A percentile compares a stretch with the other conserved stretches of the same genome.
Conservation (phyloP, 2,329 filamentous ascomycete genomes). For the Fusarium sp. region DNA sequence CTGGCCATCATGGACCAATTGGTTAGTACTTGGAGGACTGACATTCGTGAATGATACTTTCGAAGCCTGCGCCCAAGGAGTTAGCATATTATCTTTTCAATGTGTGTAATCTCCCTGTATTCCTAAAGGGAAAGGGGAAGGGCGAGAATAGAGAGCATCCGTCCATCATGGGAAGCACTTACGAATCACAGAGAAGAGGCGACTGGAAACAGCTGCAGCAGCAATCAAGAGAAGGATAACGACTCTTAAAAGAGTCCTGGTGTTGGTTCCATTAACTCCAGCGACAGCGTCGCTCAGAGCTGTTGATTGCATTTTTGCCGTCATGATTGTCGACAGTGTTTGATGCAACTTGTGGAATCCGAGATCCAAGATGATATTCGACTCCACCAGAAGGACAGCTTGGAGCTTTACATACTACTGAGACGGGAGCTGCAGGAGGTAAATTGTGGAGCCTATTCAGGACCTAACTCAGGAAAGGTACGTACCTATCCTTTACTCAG, state of each 20-base stretch:
- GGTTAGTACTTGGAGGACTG: conserved; percentile 59
- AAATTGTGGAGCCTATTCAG: conserved; percentile 16
- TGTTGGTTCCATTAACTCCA: conserved; percentile 84
- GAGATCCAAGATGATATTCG: conserved; percentile 45
- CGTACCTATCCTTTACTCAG: conserved; percentile 41
- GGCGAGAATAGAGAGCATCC: conserved; percentile 2
- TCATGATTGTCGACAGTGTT: conserved; percentile 56
- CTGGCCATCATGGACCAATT: conserved; percentile 23
- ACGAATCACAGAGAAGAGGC: conserved; percentile 98
- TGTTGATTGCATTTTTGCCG: conserved; percentile 57
- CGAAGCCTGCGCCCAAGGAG: conserved; percentile 75
- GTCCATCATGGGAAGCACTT: conserved; percentile 58
- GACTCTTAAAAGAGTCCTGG: conserved; percentile 86
- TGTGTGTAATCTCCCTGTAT: too few relatives aligned
- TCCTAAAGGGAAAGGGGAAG: neutral
- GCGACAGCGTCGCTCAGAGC: conserved; percentile 69
- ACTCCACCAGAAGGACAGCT: conserved; percentile 59
- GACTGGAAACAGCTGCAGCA: conserved; percentile 89
- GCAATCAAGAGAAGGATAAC: conserved; percentile 94
- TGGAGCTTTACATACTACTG: conserved; percentile 57
- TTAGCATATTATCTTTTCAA: conserved; percentile 50
- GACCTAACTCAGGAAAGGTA: conserved; percentile 32
- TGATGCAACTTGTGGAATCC: conserved; percentile 53
- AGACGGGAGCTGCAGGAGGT: conserved; percentile 35
- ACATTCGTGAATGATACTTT: conserved; percentile 99